Evolutionary conservation across 2,329 filamentous ascomycete species (phyloP).

Genomic region (Atkinsonella texensis): DNA sequence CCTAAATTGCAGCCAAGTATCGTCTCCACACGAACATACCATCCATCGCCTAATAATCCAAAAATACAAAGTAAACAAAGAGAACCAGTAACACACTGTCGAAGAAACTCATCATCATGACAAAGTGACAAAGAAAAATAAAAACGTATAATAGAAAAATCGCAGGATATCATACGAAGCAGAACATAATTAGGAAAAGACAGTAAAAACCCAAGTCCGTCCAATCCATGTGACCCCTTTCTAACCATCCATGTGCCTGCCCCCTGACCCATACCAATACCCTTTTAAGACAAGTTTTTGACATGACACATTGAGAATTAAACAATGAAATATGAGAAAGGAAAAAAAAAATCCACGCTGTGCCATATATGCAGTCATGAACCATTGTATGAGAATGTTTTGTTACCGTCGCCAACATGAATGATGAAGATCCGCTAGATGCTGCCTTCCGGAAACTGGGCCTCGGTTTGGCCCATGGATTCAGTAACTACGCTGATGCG

Average conservation of each 20-base stretch:
- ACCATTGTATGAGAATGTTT: not conserved
- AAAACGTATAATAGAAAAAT: not conserved
- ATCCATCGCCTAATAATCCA: not conserved
- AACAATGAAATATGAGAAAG: not conserved
- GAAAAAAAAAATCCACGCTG: not conserved
- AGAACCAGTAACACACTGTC: not conserved
- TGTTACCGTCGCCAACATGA: not conserved
- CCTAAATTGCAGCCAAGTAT: not conserved
- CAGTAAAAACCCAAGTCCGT: not conserved
- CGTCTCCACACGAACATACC: not conserved
- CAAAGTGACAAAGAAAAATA: not conserved
- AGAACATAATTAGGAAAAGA: not conserved
- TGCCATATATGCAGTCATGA: not conserved
- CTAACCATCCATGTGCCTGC: not conserved
- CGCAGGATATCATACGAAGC: not conserved
- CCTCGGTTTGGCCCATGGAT: conserved; percentile 19
- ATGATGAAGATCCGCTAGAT: conserved; percentile 12
- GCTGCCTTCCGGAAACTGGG: conserved; percentile 21
- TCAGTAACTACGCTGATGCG: conserved; percentile 26
- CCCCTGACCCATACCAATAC: not conserved
- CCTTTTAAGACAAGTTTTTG: not conserved
- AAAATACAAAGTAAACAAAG: not conserved
- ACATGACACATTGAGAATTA: not conserved
- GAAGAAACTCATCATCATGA: not conserved
- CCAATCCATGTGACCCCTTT: not conserved